Evolutionary conservation across 208 protist species (phyloP).

Genomic region (Leishmania tropica): DNA sequence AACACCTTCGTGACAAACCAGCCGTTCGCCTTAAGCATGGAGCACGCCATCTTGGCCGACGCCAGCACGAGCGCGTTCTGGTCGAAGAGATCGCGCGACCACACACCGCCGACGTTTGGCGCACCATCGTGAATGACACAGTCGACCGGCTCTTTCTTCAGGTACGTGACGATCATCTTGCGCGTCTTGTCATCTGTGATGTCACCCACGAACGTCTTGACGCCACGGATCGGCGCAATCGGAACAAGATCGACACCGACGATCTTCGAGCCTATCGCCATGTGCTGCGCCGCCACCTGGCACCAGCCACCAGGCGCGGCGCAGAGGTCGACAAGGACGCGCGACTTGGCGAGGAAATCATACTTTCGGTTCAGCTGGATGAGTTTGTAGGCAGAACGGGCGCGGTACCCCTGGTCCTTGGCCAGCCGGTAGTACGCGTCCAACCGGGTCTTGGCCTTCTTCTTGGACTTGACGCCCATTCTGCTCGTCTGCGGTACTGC

Average conservation of each 20-base stretch:
- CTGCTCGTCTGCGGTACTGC: background rate
- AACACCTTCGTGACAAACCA: constrained; percentile 99
- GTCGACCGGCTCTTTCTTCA: constrained; percentile 95
- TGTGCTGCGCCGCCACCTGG: constrained; percentile 96
- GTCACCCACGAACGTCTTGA: constrained; percentile 97
- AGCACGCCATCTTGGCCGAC: constrained; percentile 96
- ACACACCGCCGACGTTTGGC: constrained; percentile 99
- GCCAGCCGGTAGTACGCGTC: constrained; percentile 98
- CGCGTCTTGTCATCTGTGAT: constrained; percentile 98
- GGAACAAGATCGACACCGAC: constrained; percentile 98
- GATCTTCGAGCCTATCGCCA: constrained; percentile 95
- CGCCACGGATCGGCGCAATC: constrained; percentile 97
- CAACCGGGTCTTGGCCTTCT: constrained; percentile 92
- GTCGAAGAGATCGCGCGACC: constrained; percentile 98
- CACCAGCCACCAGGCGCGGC: constrained; percentile 99
- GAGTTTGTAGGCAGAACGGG: constrained; percentile 99
- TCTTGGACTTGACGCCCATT: constrained; percentile 92
- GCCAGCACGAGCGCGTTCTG: constrained; percentile 96
- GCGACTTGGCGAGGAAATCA: constrained; percentile 96
- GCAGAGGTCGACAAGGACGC: constrained; percentile 95
- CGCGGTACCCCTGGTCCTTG: constrained; percentile 98
- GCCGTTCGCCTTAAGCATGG: constrained; percentile 93
- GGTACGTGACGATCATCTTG: constrained; percentile 91
- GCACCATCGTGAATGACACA: constrained; percentile 99
- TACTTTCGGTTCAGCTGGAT: constrained; percentile 99